Evolutionary conservation across 2,329 filamentous ascomycete genomes (phyloP).

Genomic region (Pseudocercospora pini-densiflorae): DNA sequence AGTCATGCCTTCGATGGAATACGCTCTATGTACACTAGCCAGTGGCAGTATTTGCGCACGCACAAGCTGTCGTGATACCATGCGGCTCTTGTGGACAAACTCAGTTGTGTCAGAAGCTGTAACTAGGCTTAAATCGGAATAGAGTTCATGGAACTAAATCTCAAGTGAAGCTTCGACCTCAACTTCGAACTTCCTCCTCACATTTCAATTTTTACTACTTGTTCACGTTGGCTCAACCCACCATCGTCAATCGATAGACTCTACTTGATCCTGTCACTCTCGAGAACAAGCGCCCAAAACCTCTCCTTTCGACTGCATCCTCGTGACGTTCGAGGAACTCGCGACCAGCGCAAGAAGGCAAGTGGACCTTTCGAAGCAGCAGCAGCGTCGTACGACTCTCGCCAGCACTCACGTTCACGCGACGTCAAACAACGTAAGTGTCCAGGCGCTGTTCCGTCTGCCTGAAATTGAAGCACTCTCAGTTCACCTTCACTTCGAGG

Average conservation of each 20-base stretch:
- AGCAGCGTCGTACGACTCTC: not conserved
- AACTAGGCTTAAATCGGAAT: not conserved
- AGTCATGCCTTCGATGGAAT: not conserved
- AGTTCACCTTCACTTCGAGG: not conserved
- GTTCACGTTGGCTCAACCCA: not conserved
- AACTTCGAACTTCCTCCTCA: not conserved
- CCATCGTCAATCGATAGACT: not conserved
- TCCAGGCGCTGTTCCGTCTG: not conserved
- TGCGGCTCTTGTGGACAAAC: not conserved
- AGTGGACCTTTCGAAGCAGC: not conserved
- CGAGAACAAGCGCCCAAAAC: not conserved
- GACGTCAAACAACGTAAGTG: not conserved
- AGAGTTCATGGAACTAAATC: not conserved
- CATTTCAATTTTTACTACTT: not conserved
- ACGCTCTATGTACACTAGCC: not conserved
- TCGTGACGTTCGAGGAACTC: not conserved
- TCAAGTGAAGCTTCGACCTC: not conserved
- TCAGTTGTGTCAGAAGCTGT: not conserved
- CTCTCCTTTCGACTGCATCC: not conserved
- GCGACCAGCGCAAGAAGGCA: not conserved
- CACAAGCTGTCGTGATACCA: not conserved
- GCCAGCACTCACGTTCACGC: not conserved
- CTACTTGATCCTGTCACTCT: not conserved
- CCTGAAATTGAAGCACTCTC: not conserved
- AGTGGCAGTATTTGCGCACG: slow-evolving; percentile 5